Conservation (phyloP, 2,329 filamentous ascomycete species). For the Paracoccidioides brasiliensis region DNA sequence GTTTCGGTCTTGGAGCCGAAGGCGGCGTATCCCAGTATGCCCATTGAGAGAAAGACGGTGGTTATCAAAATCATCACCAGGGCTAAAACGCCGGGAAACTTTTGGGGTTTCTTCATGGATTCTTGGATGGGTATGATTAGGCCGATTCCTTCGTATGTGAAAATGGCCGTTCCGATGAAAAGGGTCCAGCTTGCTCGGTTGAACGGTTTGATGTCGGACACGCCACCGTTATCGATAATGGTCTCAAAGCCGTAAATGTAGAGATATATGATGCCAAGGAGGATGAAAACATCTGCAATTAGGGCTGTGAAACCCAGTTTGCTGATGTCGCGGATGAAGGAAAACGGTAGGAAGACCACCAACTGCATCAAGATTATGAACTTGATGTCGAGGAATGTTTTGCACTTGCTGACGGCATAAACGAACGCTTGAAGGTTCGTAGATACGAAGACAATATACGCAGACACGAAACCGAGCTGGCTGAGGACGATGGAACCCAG, state of each 20-base stretch:
- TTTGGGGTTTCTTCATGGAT: constrained; percentile 80
- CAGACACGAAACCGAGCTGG: constrained; percentile 86
- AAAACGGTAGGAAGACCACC: constrained; percentile 87
- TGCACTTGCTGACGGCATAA: constrained; percentile 77
- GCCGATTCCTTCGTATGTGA: constrained; percentile 96
- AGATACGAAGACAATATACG: constrained; percentile 93
- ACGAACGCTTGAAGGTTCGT: constrained; percentile 94
- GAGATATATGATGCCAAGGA: constrained; percentile 81
- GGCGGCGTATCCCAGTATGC: constrained; percentile 86
- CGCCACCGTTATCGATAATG: constrained; percentile 56
- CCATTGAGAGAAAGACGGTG: constrained; percentile 77
- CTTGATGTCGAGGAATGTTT: constrained; percentile 71
- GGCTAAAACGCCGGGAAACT: constrained; percentile 80
- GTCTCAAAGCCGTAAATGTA: constrained; percentile 92
- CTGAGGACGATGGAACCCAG: constrained; percentile 86
- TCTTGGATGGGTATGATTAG: constrained; percentile 97
- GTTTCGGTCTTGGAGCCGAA: constrained; percentile 94
- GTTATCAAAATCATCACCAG: constrained; percentile 93
- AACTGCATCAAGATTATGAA: constrained; percentile 90
- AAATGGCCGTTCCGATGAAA: constrained; percentile 97
- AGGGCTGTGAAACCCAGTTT: constrained; percentile 93
- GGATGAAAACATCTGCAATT: constrained; percentile 85
- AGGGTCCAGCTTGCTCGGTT: constrained; percentile 88
- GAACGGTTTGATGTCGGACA: constrained; percentile 81
- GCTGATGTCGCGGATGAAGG: constrained; percentile 87